Conservation (phyloP, 2,329 filamentous ascomycete species). For the Zymoseptoria tritici region DNA sequence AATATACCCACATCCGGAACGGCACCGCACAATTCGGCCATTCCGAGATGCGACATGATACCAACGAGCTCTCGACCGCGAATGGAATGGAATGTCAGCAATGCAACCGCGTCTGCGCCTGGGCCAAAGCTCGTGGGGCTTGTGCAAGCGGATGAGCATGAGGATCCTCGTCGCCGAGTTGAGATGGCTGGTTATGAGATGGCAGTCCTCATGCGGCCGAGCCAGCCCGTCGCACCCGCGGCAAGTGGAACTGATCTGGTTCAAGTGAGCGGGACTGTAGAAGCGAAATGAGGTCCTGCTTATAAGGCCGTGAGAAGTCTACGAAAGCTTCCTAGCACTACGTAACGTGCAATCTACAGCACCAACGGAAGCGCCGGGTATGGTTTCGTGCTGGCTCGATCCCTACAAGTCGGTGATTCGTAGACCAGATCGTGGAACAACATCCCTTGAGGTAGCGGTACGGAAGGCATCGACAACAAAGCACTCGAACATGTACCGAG, state of each 20-base stretch:
- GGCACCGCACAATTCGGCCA: too few relatives aligned
- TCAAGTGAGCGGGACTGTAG: neutral
- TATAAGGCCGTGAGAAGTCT: neutral
- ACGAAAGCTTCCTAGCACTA: neutral
- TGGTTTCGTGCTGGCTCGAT: neutral
- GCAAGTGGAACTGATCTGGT: neutral
- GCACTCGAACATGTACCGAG: too few relatives aligned
- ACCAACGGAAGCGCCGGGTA: neutral
- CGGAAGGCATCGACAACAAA: too few relatives aligned
- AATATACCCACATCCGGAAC: too few relatives aligned
- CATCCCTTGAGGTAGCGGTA: too few relatives aligned
- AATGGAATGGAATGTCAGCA: neutral
- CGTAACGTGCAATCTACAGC: neutral
- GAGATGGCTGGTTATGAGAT: neutral
- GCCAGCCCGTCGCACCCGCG: too few relatives aligned
- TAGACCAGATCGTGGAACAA: neutral
- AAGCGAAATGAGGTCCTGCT: neutral
- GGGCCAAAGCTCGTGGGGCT: neutral
- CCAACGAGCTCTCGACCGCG: too few relatives aligned
- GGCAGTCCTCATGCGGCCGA: neutral
- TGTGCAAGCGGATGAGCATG: neutral
- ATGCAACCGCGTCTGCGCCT: neutral
- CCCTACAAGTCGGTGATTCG: neutral
- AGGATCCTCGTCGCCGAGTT: neutral
- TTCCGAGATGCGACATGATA: too few relatives aligned